Percentiles rank a stretch among this genome's conserved stretches.
Conservation (phyloP, 176 grass and related monocot genomes). For the barley (Hordeum vulgare) region MorexV3_pseudomolecules_assembly NC_058521.1:390223052-390223551, state of each 20-base stretch:
- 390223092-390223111: slow-evolving; percentile 86
- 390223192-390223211: slow-evolving; percentile 26
- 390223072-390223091: slow-evolving; percentile 78
- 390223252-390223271: slow-evolving; percentile 48
- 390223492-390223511: not conserved
- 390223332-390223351: slow-evolving; percentile 24
- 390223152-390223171: slow-evolving; percentile 24
- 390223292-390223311: slow-evolving; percentile 44
- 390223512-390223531: not conserved
- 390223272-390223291: slow-evolving; percentile 73
- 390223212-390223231: slow-evolving; percentile 50
- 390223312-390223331: not conserved
- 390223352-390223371: slow-evolving; percentile 23
- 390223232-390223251: slow-evolving; percentile 87
- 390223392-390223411: slow-evolving; percentile 74
- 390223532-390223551: not conserved
- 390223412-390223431: slow-evolving; percentile 87
- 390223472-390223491: not conserved
- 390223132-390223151: slow-evolving; percentile 92
- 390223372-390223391: slow-evolving; percentile 94
- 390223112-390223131: slow-evolving; percentile 94
- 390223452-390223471: slow-evolving; percentile 56
- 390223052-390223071: slow-evolving; percentile 97
- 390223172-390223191: not conserved
- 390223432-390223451: slow-evolving; percentile 80